Evolutionary conservation across 140 eudicot species (phyloP), one percentile per base, ranked within the genome.

Genomic region (Oenanthe javanica): DNA sequence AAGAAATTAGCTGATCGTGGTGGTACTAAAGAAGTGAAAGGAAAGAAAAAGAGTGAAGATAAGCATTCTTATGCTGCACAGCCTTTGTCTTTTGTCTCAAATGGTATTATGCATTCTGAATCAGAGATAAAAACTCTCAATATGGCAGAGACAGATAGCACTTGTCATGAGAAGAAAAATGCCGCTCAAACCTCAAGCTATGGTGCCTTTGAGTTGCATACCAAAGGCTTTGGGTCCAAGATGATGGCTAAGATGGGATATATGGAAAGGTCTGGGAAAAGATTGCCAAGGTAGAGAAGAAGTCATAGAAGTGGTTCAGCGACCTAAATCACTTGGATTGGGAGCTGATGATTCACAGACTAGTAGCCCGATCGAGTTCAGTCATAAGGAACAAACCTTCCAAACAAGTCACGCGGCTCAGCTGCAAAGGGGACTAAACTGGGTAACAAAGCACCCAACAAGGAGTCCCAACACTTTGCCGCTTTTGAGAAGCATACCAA

Each of bases 121-220:
- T 78, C 81, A 51, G 80, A 83, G 74, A 77, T 86, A 38, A 78
- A 2, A 9, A 11, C 57, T 36, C 51, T 46, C 23, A 83, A 85
- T 42, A 46, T 21, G 6, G 11, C 42, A 38, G 90, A 85, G 6
- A 76, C 72, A 77, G 87, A 79, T 74, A 84, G 77, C 46, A 82
- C 77, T 18, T 38, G 12, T 46, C 78, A 8, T 23, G 84, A 78
- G 13, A 80, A 13, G 72, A 84, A 79, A 72, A 74, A 3, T 19
- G 72, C n/a, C 0, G 70, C 88, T 54, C 64, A 57, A 82, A 77
- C 90, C 66, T 83, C 91, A 19, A 83, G 81, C 48, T 88, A 87
- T 48, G 93, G 94, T 74, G 90, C 98, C 49, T 94, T 94, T 27
- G 98, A 94, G 90, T 81, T 86, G 87, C 98, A 90, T 88, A 94